A percentile compares a stretch with the other conserved stretches of the same genome.
Evolutionary conservation across 805 yeast genomes (phyloP).

Genomic region (Yamadazyma laniorum): DNA sequence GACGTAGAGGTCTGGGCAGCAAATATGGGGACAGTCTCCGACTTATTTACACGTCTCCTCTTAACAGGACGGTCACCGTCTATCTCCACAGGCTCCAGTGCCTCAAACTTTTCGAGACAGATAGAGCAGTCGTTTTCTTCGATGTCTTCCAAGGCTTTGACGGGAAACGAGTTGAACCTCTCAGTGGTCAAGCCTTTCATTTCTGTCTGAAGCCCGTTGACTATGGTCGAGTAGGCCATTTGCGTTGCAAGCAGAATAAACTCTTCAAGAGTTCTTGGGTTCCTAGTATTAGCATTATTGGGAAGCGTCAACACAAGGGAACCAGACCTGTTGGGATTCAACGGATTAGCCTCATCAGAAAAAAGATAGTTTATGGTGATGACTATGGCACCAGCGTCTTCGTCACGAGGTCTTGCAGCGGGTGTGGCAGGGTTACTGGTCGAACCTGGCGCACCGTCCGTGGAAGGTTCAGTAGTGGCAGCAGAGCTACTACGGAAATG

Average conservation of each 20-base stretch:
- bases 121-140: conserved; percentile 51
- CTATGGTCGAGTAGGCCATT: conserved; percentile 63
- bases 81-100: conserved; percentile 9
- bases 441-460: background rate
- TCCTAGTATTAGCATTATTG: conserved; percentile 57
- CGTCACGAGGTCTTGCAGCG: background rate
- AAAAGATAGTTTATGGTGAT: conserved; percentile 46
- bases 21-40: background rate
- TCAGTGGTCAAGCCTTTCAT: conserved; percentile 53
- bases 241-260: conserved; percentile 67
- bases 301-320: conserved; percentile 64
- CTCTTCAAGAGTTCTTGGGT: conserved; percentile 59
- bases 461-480: background rate
- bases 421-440: background rate
- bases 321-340: conserved; percentile 47
- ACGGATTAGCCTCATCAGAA: conserved; percentile 39
- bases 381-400: conserved; percentile 31
- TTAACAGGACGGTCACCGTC: conserved; percentile 17
- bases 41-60: conserved; percentile 22
- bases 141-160: conserved; percentile 20
- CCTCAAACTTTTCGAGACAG: conserved; percentile 49
- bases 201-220: conserved; percentile 43
- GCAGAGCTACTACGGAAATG: background rate
- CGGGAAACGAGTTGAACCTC: conserved; percentile 51
- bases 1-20: background rate